Evolutionary conservation across 805 yeast species (phyloP), one percentile per base, ranked within the genome.

Genomic region (Komagataella pastoris): DNA sequence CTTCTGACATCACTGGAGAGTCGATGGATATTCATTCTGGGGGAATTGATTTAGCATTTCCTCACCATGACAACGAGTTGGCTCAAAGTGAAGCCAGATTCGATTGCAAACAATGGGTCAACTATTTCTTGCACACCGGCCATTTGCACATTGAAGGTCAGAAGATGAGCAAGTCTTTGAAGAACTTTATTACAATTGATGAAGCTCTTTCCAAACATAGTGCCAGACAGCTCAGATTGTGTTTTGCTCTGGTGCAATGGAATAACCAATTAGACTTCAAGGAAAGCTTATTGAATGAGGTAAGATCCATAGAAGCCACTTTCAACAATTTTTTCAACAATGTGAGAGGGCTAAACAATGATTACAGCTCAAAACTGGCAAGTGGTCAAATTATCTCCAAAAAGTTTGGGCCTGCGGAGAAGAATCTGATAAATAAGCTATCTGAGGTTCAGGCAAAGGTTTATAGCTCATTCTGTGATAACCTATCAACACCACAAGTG

Each of bases 101-200:
- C 65, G 89, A 87, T 62, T 83, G 86, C 67, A 69, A 79, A 49
- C 99, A 93, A 69, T 93, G 99, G 99, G 88, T 93, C 52, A 91
- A 93, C 68, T 93, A 93, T 65, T 93, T 93, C 70, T 68, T 93
- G 67, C 99, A 93, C 67, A 88, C 95, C 46, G 99, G 99, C 46
- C 99, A 93, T 68, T 76, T 93, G 61, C 99, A 93, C 65, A 93
- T 93, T 58, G 97, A 93, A 67, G 99, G 99, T 18, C 97, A 89
- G 69, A 93, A 93, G 64, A 93, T 93, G 99, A 85, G 95, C 49
- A 93, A 93, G 70, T 84, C 95, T 47, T 74, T 93, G 62, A 93
- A 93, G 67, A 93, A 93, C 69, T 93, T 93, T 65, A 91, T 93
- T 62, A 89, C 98, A 8, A 88, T 93, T 58, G 86, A 85, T 56